Base-by-base conservation (phyloP, 768 basidiomycete species). In the Rhodotorula graminis region DNA sequence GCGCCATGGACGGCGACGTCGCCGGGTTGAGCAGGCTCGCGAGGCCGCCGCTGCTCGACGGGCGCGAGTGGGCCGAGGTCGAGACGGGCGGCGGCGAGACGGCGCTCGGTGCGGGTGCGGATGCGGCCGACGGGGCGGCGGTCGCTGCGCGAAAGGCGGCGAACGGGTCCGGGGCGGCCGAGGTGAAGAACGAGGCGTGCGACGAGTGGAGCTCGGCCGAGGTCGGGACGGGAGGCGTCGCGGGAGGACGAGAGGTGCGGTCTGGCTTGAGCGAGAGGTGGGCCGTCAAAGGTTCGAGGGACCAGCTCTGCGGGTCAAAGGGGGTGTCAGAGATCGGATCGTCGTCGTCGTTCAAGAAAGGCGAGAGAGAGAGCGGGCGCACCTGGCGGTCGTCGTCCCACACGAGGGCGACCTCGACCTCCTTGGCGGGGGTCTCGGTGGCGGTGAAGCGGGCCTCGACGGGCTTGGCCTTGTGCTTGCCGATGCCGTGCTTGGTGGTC, bases 341-440 rank as follows among this genome's bases (percentile, higher is more conserved):
- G n/a, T n/a, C n/a, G n/a, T n/a, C n/a, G n/a, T n/a, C n/a, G n/a
- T n/a, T n/a, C n/a, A n/a, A n/a, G n/a, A n/a, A n/a, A n/a, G 10
- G 19, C 59, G 9, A 2, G 40, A 21, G 12, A 55, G 55, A 18
- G 46, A 19, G 21, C 18, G 23, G 31, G 42, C 63, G 65, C 25
- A 64, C 49, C 58, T 65, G 64, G 29, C 31, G 23, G n/a, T 25
- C 42, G 23, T 73, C 60, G 64, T 69, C 61, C 67, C 61, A 69
- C 29, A 63, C 31, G 25, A 62, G 55, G 15, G 56, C 67, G 46
- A 69, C 61, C 7, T 69, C 67, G 42, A 61, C 46, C 31, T 47
- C 65, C 47, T 27, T 60, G 40, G 29, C 37, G 52, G 16, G 42
- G 29, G 21, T 23, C 64, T 67, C 66, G 27, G 16, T 21, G 7